These are phyloP conservation scores for Metarhizium anisopliae DNA, from an alignment of 2,329 filamentous ascomycete species.

Conservation along the genomic window DNA sequence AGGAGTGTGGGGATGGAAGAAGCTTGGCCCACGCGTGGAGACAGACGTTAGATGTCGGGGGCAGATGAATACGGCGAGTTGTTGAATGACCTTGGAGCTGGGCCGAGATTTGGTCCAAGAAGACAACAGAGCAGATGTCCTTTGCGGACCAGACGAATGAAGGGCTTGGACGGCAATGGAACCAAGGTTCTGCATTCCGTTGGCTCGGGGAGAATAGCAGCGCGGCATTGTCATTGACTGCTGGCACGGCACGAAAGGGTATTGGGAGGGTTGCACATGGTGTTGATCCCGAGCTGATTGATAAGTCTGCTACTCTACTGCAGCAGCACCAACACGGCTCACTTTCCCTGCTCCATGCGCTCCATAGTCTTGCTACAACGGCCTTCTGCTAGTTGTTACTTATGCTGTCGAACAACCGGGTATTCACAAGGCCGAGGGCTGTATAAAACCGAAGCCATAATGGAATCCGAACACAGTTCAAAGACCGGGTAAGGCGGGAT, in stretches of 20 bases:
- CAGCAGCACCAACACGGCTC: not conserved
- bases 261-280: not conserved
- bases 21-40: not conserved
- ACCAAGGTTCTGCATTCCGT: not conserved
- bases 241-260: not conserved
- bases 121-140: not conserved
- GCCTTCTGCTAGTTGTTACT: no score
- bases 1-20: not conserved
- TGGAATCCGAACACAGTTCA: not conserved
- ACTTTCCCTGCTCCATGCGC: no score
- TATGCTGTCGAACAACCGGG: not conserved
- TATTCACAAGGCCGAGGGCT: not conserved
- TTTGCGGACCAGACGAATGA: not conserved
- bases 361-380: no score
- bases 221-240: not conserved
- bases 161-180: not conserved
- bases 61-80: not conserved
- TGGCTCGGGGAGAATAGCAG: not conserved
- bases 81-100: not conserved
- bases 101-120: not conserved
- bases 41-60: not conserved
- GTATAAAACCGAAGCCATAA: not conserved
- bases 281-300: not conserved
- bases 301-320: not conserved
- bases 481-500: no score